Evolutionary conservation across 2,329 filamentous ascomycete genomes (phyloP).

Genomic region (Penicillium griseofulvum): DNA sequence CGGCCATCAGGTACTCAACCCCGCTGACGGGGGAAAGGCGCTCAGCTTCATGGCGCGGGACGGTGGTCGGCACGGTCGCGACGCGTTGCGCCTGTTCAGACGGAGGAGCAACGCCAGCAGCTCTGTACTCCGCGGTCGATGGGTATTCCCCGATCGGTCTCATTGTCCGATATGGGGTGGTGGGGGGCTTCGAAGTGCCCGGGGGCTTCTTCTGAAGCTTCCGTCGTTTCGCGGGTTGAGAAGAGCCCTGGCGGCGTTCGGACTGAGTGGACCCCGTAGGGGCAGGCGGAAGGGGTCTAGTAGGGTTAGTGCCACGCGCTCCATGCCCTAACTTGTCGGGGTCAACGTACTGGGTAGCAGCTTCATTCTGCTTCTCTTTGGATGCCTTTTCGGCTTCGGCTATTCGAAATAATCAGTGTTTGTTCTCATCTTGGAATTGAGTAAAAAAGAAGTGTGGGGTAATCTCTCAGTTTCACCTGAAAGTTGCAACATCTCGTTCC

Average conservation of each 20-base stretch:
- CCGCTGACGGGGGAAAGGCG: slow-evolving; percentile 1
- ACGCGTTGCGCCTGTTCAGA: slow-evolving; percentile 20
- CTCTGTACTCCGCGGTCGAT: slow-evolving; percentile 20
- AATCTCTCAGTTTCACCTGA: neutral
- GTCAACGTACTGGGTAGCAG: slow-evolving; percentile 4
- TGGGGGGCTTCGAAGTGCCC: slow-evolving; percentile 12
- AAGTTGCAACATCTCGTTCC: neutral
- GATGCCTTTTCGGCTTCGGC: neutral
- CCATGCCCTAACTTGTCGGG: slow-evolving; percentile 18
- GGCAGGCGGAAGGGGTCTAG: slow-evolving; percentile 22
- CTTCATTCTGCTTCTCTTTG: neutral
- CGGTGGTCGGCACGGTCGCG: slow-evolving; percentile 4
- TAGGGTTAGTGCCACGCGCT: slow-evolving; percentile 23
- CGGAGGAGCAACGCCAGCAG: slow-evolving; percentile 19
- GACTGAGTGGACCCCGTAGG: slow-evolving; percentile 20
- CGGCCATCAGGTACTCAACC: neutral
- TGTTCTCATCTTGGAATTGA: neutral
- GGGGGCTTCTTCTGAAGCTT: slow-evolving; percentile 17
- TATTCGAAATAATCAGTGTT: neutral
- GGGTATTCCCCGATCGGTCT: slow-evolving; percentile 25
- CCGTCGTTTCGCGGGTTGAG: slow-evolving; percentile 16
- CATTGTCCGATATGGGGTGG: slow-evolving; percentile 11
- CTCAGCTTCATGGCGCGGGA: slow-evolving; percentile 6
- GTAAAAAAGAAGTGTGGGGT: neutral
- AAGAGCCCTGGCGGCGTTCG: slow-evolving; percentile 11